Evolutionary conservation across 1,139 yeast species (phyloP).

Genomic region (Geotrichum candidum): DNA sequence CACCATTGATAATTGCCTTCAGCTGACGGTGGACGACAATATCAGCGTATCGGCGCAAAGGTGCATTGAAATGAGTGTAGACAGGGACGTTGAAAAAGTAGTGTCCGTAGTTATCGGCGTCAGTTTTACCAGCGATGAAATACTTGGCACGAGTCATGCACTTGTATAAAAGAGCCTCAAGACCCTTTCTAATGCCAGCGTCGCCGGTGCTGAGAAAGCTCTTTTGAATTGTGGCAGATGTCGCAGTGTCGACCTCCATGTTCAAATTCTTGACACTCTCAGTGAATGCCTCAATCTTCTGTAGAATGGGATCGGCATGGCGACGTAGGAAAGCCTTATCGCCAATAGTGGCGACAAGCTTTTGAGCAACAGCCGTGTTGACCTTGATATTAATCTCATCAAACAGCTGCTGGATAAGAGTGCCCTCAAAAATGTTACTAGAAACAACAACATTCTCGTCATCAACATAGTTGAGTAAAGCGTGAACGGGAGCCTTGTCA

Average conservation of each 20-base stretch:
- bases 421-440: constrained; percentile 60
- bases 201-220: constrained; percentile 64
- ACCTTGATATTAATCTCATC: constrained; percentile 77
- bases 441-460: constrained; percentile 74
- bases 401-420: constrained; percentile 53
- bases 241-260: constrained; percentile 64
- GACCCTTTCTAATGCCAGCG: constrained; percentile 59
- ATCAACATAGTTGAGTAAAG: constrained; percentile 73
- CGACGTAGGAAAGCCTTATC: constrained; percentile 80
- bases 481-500: constrained; percentile 47
- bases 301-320: constrained; percentile 77
- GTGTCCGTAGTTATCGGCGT: constrained; percentile 67
- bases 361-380: constrained; percentile 81
- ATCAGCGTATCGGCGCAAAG: constrained; percentile 88
- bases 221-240: constrained; percentile 65
- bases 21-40: constrained; percentile 88
- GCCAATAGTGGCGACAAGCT: constrained; percentile 68
- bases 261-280: constrained; percentile 56
- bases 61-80: constrained; percentile 91
- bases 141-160: constrained; percentile 83
- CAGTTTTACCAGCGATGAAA: constrained; percentile 81
- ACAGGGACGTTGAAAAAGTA: constrained; percentile 77
- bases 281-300: constrained; percentile 74
- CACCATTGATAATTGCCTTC: constrained; percentile 52
- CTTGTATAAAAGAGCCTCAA: constrained; percentile 75